Conservation (phyloP, 192 early-diverging fungal species). For the Globomyces pollinis-pini region DNA sequence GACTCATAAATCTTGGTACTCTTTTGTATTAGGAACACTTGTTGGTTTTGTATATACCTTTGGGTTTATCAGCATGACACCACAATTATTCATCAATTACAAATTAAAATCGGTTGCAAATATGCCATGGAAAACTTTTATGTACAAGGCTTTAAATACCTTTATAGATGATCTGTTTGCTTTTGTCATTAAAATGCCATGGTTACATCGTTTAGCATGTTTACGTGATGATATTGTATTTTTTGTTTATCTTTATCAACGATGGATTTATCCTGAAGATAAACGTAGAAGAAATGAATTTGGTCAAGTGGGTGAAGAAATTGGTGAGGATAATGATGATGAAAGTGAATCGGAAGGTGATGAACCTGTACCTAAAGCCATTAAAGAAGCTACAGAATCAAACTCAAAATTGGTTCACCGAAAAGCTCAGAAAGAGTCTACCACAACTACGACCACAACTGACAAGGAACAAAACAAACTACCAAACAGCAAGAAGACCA, state of each 20-base stretch:
- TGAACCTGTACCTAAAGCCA: neutral
- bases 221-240: slow-evolving; percentile 83
- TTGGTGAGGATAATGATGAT: slow-evolving; percentile 29
- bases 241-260: slow-evolving; percentile 76
- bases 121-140: slow-evolving; percentile 90
- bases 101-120: slow-evolving; percentile 74
- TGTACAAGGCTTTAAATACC: slow-evolving; percentile 75
- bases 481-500: too few relatives aligned
- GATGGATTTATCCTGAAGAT: slow-evolving; percentile 75
- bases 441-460: too few relatives aligned
- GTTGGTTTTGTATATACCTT: slow-evolving; percentile 90
- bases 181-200: slow-evolving; percentile 93
- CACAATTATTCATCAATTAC: slow-evolving; percentile 90
- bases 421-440: too few relatives aligned
- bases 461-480: too few relatives aligned
- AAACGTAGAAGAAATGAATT: slow-evolving; percentile 82
- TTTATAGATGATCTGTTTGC: slow-evolving; percentile 77
- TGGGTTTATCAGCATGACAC: slow-evolving; percentile 70
- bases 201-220: slow-evolving; percentile 73
- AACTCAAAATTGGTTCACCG: too few relatives aligned
- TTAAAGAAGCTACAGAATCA: slow-evolving; percentile 1
- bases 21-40: slow-evolving; percentile 70
- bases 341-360: neutral
- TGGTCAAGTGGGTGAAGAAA: slow-evolving; percentile 57
- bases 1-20: slow-evolving; percentile 89